A percentile compares a stretch with the other conserved stretches of the same genome.
phyloP scores from a whole-genome alignment of 2,329 filamentous ascomycete genomes.

The Dissoconium aciculare region DNA sequence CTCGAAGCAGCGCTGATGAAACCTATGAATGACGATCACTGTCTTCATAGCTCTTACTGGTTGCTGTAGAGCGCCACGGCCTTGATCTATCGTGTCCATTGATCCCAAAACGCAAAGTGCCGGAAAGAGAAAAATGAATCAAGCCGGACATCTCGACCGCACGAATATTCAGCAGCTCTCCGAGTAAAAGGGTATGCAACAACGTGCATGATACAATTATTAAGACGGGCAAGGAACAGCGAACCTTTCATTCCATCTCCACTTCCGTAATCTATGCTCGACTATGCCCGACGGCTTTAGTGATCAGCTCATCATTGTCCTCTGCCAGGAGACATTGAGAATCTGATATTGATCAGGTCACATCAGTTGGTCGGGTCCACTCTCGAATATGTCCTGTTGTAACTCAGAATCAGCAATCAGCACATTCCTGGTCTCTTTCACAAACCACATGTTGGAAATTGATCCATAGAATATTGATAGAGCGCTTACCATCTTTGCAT shows the following conservation, averaged over 20 bases:
- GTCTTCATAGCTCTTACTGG: neutral
- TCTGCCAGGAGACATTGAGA: neutral
- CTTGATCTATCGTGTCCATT: neutral
- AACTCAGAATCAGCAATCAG: constrained; percentile 7
- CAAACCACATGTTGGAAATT: constrained; percentile 4
- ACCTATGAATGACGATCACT: too few relatives aligned
- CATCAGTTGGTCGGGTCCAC: constrained; percentile 51
- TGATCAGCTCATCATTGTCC: neutral
- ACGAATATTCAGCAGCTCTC: neutral
- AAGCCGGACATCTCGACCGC: neutral
- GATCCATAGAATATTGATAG: constrained; percentile 3
- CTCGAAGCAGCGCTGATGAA: too few relatives aligned
- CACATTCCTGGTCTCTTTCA: constrained; percentile 7
- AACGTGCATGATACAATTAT: constrained; percentile 1
- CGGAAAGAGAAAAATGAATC: neutral
- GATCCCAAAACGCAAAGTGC: neutral
- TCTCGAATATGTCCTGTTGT: constrained; percentile 55
- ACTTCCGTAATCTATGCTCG: neutral
- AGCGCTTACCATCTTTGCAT: constrained; percentile 65
- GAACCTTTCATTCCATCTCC: neutral
- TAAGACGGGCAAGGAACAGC: neutral
- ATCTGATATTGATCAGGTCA: constrained; percentile 5
- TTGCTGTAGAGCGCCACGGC: neutral
- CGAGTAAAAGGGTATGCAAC: neutral
- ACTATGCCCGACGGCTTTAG: neutral